A percentile compares a stretch with the other conserved stretches of the same genome.
phyloP scores from a whole-genome alignment of 495 filamentous ascomycete genomes.

The Polyplosphaeria fusca region DNA sequence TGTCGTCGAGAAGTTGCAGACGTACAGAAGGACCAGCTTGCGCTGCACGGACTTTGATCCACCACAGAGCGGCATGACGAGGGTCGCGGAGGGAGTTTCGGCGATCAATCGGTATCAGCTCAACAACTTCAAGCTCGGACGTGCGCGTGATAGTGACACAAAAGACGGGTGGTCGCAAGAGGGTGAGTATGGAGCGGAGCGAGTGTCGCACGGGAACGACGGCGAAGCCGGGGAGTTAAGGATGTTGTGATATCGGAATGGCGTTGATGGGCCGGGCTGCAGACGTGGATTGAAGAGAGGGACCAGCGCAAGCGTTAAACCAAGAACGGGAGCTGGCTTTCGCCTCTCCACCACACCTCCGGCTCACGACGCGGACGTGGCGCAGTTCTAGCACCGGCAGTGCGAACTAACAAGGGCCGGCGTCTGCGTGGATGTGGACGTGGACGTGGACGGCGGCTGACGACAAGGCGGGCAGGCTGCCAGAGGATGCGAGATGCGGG shows the following conservation, averaged over 20 bases:
- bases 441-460: no score
- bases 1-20: conserved; percentile 33
- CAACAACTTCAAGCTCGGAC: conserved; percentile 8
- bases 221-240: conserved; percentile 6
- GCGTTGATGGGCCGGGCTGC: conserved; percentile 11
- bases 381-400: background rate
- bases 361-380: background rate
- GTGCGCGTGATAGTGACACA: conserved; percentile 16
- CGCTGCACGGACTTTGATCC: conserved; percentile 81
- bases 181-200: conserved; percentile 5
- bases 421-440: no score
- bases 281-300: background rate
- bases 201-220: conserved; percentile 18
- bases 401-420: no score
- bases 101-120: conserved; percentile 24
- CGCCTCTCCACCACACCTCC: background rate
- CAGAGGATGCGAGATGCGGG: no score
- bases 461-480: no score
- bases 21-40: conserved; percentile 95
- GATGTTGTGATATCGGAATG: conserved; percentile 12
- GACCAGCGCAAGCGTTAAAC: background rate
- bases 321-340: background rate
- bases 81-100: conserved; percentile 37
- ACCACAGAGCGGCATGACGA: conserved; percentile 59
- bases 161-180: conserved; percentile 1